Evolutionary conservation across 495 filamentous ascomycete genomes (phyloP).

Genomic region (Halenospora varia): DNA sequence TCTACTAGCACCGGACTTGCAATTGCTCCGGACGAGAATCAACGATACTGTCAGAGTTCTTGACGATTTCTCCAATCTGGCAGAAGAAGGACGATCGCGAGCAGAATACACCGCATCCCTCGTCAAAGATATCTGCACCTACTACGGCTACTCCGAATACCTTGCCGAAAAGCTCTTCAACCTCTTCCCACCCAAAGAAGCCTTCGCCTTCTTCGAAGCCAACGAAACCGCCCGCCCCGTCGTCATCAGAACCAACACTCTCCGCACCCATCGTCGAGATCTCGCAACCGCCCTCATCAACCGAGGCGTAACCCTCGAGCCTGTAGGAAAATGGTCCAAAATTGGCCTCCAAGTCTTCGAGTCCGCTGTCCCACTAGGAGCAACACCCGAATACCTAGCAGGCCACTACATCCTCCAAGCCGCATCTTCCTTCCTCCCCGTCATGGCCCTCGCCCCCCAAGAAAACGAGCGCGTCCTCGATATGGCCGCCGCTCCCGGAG

Average conservation of each 20-base stretch:
- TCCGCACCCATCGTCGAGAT: conserved; percentile 86
- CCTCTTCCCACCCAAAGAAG: conserved; percentile 89
- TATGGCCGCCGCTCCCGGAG: conserved; percentile 97
- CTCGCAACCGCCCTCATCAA: conserved; percentile 95
- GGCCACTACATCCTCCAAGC: conserved; percentile 98
- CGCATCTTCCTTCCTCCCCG: conserved; percentile 92
- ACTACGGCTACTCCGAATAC: conserved; percentile 85
- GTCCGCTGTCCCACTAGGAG: conserved; percentile 88
- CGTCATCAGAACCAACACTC: conserved; percentile 87
- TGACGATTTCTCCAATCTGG: conserved; percentile 76
- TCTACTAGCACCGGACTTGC: conserved; percentile 77
- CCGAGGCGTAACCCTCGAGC: conserved; percentile 92
- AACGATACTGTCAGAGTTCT: conserved; percentile 90
- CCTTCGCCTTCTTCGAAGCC: conserved; percentile 97
- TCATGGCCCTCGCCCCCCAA: conserved; percentile 95
- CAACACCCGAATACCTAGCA: conserved; percentile 94
- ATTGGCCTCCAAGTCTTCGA: conserved; percentile 96
- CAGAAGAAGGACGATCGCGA: conserved; percentile 72
- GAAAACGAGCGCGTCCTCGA: conserved; percentile 85
- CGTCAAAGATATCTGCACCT: conserved; percentile 86
- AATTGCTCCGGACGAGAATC: conserved; percentile 84
- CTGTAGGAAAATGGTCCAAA: conserved; percentile 98
- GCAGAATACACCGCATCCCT: conserved; percentile 84
- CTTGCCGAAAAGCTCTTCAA: conserved; percentile 84
- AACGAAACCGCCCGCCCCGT: conserved; percentile 91